Evolutionary conservation across 495 filamentous ascomycete genomes (phyloP).

Genomic region (Glonium stellatum): DNA sequence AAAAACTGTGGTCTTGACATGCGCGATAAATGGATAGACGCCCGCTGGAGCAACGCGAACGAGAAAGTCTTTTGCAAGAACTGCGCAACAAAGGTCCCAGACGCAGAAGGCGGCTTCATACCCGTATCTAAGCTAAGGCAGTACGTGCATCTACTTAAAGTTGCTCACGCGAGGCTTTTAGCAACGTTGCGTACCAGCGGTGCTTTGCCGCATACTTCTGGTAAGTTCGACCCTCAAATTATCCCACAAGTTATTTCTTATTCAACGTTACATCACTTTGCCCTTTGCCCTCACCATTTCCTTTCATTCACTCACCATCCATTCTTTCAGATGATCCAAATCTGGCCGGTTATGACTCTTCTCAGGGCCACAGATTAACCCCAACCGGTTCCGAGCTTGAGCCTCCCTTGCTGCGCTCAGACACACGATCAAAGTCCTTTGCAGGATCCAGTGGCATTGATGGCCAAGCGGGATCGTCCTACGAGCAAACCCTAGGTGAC

Average conservation of each 20-base stretch:
- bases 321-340: conserved; percentile 60
- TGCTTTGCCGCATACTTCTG: conserved; percentile 65
- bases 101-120: conserved; percentile 50
- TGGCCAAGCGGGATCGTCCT: conserved; percentile 57
- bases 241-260: neutral
- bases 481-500: conserved; percentile 93
- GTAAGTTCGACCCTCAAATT: conserved; percentile 37
- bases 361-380: conserved; percentile 52
- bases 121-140: conserved; percentile 78
- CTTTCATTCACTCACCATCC: conserved; percentile 1
- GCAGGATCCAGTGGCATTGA: conserved; percentile 46
- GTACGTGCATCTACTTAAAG: conserved; percentile 85
- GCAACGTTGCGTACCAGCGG: conserved; percentile 77
- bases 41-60: conserved; percentile 57
- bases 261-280: neutral
- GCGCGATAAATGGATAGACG: conserved; percentile 54
- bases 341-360: conserved; percentile 57
- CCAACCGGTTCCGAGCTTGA: conserved; percentile 37
- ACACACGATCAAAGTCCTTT: conserved; percentile 67
- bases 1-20: conserved; percentile 67
- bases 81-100: conserved; percentile 51
- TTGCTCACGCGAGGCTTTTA: conserved; percentile 84
- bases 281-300: neutral
- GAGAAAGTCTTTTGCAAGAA: conserved; percentile 60
- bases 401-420: conserved; percentile 51